A percentile compares a stretch with the other conserved stretches of the same genome.
phyloP scores from a whole-genome alignment of 192 early-diverging fungal genomes.

The Fimicolochytrium jonesii region DNA sequence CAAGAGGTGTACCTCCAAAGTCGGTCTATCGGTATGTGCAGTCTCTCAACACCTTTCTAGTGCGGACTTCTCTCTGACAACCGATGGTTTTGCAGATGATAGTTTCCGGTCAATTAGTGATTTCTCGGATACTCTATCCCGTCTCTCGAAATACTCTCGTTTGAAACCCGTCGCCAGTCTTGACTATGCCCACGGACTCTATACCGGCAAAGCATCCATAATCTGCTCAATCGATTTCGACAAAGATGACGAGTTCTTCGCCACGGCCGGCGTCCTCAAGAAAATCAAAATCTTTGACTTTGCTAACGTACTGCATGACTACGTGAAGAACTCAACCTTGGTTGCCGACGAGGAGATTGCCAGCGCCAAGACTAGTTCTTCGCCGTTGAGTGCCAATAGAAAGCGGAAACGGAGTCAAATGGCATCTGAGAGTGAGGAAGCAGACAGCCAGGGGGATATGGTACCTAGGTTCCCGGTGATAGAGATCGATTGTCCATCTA shows the following conservation, averaged over 20 bases:
- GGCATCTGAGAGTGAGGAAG: conserved; percentile 19
- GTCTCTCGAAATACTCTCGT: conserved; percentile 62
- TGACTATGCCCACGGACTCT: conserved; percentile 66
- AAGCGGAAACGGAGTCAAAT: no score
- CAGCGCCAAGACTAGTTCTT: not conserved
- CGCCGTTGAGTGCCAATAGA: no score
- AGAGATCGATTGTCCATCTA: conserved; percentile 73
- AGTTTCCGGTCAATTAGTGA: no score
- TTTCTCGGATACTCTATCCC: conserved; percentile 65
- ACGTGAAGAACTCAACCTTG: no score
- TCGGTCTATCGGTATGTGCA: no score
- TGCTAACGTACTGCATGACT: conserved; percentile 42
- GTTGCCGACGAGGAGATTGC: not conserved
- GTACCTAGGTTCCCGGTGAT: conserved; percentile 68
- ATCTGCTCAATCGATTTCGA: conserved; percentile 94
- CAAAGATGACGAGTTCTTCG: conserved; percentile 90
- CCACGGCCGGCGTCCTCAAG: conserved; percentile 84
- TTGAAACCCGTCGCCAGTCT: conserved; percentile 75
- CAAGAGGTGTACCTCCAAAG: no score
- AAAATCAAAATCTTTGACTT: conserved; percentile 95
- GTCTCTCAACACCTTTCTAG: no score
- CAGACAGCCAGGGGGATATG: conserved; percentile 33
- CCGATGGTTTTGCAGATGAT: no score
- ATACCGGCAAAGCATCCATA: conserved; percentile 68
- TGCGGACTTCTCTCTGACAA: no score